Evolutionary conservation across 352 stramenopile genomes (phyloP).

Genomic region (Phytophthora citricola): DNA sequence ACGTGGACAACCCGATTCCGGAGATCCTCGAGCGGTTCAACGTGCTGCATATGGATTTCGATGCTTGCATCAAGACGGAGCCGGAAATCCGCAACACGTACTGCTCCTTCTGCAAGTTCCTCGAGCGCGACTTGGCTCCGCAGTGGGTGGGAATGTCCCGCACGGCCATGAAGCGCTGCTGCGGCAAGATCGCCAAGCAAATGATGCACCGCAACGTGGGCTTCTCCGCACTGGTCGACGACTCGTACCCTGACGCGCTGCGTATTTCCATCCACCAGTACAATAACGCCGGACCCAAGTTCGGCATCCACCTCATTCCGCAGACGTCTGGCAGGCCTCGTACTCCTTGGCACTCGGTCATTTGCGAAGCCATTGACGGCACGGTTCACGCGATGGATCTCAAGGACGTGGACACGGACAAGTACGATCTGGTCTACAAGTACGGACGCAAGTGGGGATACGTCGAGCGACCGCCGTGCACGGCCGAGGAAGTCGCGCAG

Average conservation of each 20-base stretch:
- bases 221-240: constrained; percentile 25
- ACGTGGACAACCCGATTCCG: constrained; percentile 13
- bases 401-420: constrained; percentile 30
- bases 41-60: constrained; percentile 26
- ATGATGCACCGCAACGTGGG: constrained; percentile 32
- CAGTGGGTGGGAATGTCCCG: constrained; percentile 20
- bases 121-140: constrained; percentile 24
- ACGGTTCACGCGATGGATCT: constrained; percentile 12
- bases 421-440: constrained; percentile 33
- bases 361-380: constrained; percentile 25
- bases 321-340: constrained; percentile 10
- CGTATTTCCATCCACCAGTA: constrained; percentile 30
- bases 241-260: constrained; percentile 20
- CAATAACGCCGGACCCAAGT: constrained; percentile 27
- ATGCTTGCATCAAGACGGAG: constrained; percentile 21
- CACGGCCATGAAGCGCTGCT: background rate
- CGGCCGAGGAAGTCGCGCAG: constrained; percentile 20
- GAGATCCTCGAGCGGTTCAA: constrained; percentile 26
- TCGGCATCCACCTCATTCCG: constrained; percentile 28
- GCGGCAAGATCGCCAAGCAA: constrained; percentile 20
- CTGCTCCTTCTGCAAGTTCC: constrained; percentile 30
- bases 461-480: constrained; percentile 21
- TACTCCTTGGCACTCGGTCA: constrained; percentile 21
- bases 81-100: constrained; percentile 27
- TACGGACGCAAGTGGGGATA: constrained; percentile 30